These are phyloP conservation scores for Xerocomus nothofagi DNA, from an alignment of 1,284 basidiomycete species.

Conservation along the genomic window DNA sequence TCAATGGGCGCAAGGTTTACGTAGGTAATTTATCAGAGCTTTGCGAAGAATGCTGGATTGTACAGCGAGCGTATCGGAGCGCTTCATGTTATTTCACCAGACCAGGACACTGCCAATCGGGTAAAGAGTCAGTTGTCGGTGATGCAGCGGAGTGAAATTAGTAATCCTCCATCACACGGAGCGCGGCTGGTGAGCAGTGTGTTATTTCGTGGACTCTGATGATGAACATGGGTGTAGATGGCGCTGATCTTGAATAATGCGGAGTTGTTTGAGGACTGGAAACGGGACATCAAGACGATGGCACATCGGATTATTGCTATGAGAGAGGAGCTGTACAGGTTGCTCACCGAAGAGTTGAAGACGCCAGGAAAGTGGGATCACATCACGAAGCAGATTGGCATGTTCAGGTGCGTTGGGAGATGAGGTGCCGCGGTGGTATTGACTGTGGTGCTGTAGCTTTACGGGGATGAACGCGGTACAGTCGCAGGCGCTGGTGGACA, in stretches of 20 bases:
- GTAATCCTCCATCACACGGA: slow-evolving; percentile 89
- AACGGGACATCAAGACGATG: slow-evolving; percentile 90
- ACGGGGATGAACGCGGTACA: slow-evolving; percentile 74
- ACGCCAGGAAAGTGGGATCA: slow-evolving; percentile 95
- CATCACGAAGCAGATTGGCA: slow-evolving; percentile 88
- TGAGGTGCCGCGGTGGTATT: slow-evolving; percentile 6
- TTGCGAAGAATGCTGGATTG: slow-evolving; percentile 94
- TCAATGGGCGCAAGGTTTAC: slow-evolving; percentile 12
- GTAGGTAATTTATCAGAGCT: slow-evolving; percentile 57
- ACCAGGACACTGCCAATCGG: slow-evolving; percentile 65
- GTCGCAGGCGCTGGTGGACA: slow-evolving; percentile 71
- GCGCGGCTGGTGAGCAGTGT: slow-evolving; percentile 72
- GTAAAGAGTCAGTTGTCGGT: slow-evolving; percentile 86
- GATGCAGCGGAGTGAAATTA: slow-evolving; percentile 88
- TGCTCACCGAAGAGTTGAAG: slow-evolving; percentile 81
- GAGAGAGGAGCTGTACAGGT: slow-evolving; percentile 76
- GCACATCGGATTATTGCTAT: slow-evolving; percentile 88
- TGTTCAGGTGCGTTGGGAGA: slow-evolving; percentile 71
- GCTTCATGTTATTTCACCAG: slow-evolving; percentile 70
- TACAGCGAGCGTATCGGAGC: slow-evolving; percentile 91
- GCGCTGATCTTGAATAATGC: slow-evolving; percentile 76
- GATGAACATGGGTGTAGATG: slow-evolving; percentile 46
- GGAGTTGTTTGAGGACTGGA: slow-evolving; percentile 83
- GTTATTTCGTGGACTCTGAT: background rate
- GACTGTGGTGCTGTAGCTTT: slow-evolving; percentile 52